Evolutionary conservation across 176 grass and related monocot genomes (phyloP), one percentile per base, ranked within the genome.

Genomic region (Neostapfia colusana): DNA sequence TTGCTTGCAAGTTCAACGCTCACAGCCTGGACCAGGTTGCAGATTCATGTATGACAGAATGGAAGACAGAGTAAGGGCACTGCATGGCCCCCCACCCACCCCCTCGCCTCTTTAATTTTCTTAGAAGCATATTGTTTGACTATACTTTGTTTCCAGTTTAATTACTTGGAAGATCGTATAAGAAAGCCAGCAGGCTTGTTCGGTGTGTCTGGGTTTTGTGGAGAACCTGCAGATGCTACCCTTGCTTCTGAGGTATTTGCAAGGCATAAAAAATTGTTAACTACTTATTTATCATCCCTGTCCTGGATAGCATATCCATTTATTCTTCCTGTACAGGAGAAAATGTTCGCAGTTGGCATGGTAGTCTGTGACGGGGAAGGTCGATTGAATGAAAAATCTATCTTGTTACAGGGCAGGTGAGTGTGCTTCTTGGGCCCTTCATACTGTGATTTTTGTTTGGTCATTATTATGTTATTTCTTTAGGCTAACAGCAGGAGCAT

Each of bases 41-140:
- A 89, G 91, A 74, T 97, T 97, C 81, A 98, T 98, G 89, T 92
- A 94, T 75, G 95, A 98, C 82, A 88, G 84, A 87, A 94, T 73
- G 23, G 82, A 92, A 88, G 87, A 92, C 81, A 79, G 82, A 77
- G 95, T 91, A 88, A 92, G 79, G 44, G 13, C 51, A 83, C 45
- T 76, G 72, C 45, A 48, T 23, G 8, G 0, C 7, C n/a, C 2
- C 53, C 20, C 20, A 7, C 55, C 54, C 21, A 0, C 54, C 23
- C 23, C 55, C 23, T 17, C 23, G 1, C n/a, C 2, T 3, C 21
- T 25, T 24, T 79, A 39, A 48, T 82, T 68, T 39, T 72, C 23
- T 73, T 48, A 42, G 39, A 14, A 63, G 43, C 39, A 73, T 39
- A 63, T 63, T 26, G 15, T 70, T 78, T 71, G 24, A 85, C 69